Evolutionary conservation across 495 filamentous ascomycete genomes (phyloP), one percentile per base, ranked within the genome.

Genomic region (Clavariopsis aquatica): DNA sequence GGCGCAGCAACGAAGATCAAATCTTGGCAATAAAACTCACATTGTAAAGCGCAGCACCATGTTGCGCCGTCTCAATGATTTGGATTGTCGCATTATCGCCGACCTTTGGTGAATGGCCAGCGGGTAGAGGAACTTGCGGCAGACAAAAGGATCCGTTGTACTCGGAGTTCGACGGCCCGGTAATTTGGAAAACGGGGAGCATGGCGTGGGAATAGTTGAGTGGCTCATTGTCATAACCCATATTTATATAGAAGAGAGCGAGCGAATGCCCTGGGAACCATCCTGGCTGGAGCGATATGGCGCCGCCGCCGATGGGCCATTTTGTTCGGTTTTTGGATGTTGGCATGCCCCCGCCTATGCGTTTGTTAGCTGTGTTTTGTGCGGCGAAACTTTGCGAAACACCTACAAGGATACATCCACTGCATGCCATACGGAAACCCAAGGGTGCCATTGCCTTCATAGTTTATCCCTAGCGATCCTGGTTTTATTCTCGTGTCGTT

Each of bases 401-500:
- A 79, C 90, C 81, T 79, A 98, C 94, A 99, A 77, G 95, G 94
- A 81, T 97, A 99, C 75, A 88, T 87, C 93, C 94, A 98, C 79
- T 96, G 89, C 91, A 96, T 93, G 77, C 95, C 94, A 70, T 90
- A 96, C 2, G 92, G 93, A 72, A 84, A 95, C 6, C 77, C 72
- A 55, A 27, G 7, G n/a, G 80, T 82, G 19, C 51, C 52, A 70
- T 75, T 69, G 15, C 31, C 31, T 51, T 72, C 65, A 60, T 71
- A 45, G 15, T 45, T 81, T 0, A 78, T 73, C 20, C 75, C 75
- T 71, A 67, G 78, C 78, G 31, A 84, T 70, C 45, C 83, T 78
- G 57, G 79, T 58, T 13, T 77, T 34, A 49, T 80, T 70, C 57
- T 56, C 26, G 62, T 47, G 38, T 69, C 62, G 57, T 47, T 61